phyloP scores from a whole-genome alignment of 2,329 filamentous ascomycete species.

The Sordariomycetes sp. region DNA sequence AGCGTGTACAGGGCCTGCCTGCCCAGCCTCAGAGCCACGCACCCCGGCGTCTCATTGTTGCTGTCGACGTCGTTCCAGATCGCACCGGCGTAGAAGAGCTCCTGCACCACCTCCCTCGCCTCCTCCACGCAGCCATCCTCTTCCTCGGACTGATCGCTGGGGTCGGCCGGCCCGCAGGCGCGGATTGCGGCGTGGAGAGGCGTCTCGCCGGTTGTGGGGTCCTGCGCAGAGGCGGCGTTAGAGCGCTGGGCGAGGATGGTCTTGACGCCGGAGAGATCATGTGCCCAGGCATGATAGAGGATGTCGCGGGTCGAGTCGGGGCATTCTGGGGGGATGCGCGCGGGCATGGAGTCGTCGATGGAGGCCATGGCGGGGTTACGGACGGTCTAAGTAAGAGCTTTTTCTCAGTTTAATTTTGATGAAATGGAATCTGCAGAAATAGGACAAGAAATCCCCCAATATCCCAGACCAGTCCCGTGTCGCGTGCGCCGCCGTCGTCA shows the following conservation, averaged over 20 bases:
- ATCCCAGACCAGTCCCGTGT: too few species aligned
- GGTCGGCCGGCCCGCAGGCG: conserved; percentile 45
- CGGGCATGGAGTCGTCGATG: conserved; percentile 39
- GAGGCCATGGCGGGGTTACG: conserved; percentile 14
- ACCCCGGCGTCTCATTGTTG: conserved; percentile 85
- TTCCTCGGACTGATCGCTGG: conserved; percentile 11
- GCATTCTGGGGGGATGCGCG: conserved; percentile 44
- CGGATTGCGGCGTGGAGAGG: conserved; percentile 86
- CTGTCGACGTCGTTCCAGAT: conserved; percentile 96
- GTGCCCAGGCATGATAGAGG: conserved; percentile 45
- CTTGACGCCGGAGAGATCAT: conserved; percentile 58
- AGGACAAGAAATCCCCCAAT: too few species aligned
- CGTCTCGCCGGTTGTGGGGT: conserved; percentile 75
- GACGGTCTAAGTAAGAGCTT: too few species aligned
- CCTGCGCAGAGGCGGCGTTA: conserved; percentile 67
- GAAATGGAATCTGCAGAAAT: too few species aligned
- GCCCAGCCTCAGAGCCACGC: conserved; percentile 65
- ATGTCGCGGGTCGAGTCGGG: conserved; percentile 40
- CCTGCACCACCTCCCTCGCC: conserved; percentile 58
- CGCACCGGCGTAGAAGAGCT: conserved; percentile 78
- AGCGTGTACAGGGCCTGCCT: conserved; percentile 65
- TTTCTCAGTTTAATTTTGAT: too few species aligned
- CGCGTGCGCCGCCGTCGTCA: too few species aligned
- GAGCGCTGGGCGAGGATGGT: conserved; percentile 57
- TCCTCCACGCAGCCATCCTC: conserved; percentile 41